A percentile compares a stretch with the other conserved stretches of the same genome.
phyloP scores from a whole-genome alignment of 2,329 filamentous ascomycete genomes.

The Pseudogymnoascus verrucosus region DNA sequence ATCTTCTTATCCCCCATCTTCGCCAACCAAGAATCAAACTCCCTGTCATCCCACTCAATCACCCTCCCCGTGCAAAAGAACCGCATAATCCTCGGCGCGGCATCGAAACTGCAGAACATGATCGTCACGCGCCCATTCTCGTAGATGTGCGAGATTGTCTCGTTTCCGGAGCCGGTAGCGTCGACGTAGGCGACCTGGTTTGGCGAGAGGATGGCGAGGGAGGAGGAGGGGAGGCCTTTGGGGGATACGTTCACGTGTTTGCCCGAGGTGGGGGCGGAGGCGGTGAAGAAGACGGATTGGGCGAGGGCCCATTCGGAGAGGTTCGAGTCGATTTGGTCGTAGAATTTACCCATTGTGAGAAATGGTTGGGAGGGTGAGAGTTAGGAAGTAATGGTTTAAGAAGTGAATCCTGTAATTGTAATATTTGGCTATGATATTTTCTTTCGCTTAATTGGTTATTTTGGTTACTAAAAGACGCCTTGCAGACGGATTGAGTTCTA shows the following conservation, averaged over 20 bases:
- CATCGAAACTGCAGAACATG: conserved; percentile 62
- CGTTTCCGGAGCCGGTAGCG: conserved; percentile 64
- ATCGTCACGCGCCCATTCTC: conserved; percentile 70
- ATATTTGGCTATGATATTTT: background rate
- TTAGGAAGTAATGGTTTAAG: background rate
- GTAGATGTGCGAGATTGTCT: conserved; percentile 68
- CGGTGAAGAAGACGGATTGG: conserved; percentile 70
- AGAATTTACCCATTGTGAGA: conserved; percentile 50
- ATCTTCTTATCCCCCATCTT: conserved; percentile 38
- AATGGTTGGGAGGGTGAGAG: background rate
- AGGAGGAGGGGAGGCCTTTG: conserved; percentile 58
- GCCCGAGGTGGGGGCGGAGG: conserved; percentile 60
- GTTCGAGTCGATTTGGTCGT: conserved; percentile 43
- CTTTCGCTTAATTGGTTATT: background rate
- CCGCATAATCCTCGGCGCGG: conserved; percentile 52
- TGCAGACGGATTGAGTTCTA: background rate
- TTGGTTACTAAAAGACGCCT: background rate
- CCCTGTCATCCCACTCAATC: conserved; percentile 49
- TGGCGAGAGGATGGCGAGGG: conserved; percentile 48
- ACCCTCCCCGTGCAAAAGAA: conserved; percentile 54
- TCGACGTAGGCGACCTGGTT: conserved; percentile 64
- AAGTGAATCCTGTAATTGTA: background rate
- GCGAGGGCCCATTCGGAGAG: conserved; percentile 55
- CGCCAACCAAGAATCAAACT: conserved; percentile 36
- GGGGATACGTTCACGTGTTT: conserved; percentile 71